Base-by-base conservation (phyloP, 805 yeast genomes). In the Spathaspora passalidarum region DNA sequence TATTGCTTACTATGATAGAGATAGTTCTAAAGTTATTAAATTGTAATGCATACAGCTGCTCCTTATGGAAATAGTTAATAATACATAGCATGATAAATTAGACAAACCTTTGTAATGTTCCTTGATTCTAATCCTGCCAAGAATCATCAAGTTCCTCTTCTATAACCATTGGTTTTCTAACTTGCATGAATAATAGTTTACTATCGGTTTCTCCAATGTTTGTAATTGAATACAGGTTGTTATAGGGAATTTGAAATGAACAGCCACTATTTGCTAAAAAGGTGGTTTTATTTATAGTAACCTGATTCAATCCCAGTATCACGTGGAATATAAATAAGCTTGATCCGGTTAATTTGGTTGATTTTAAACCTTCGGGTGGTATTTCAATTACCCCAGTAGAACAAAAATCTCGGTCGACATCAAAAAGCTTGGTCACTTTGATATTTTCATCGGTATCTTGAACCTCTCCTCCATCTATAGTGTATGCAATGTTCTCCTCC, bases 161-260 rank as follows among this genome's bases (percentile, higher is more conserved):
- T 14, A 23, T 32, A 3, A 14, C 10, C 21, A 20, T 37, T 18
- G 53, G 48, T 20, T 42, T 44, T 39, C 55, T 48, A 19, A 50
- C 51, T 59, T 89, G 96, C 1, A 86, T 90, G 57, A 88, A 89
- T 61, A 86, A 88, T 57, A 90, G 55, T 45, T 78, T 75, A 0
- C 85, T 89, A 26, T 73, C 73, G 14, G 66, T 69, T 25, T 72
- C 66, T 0, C 90, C 86, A 35, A 72, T 73, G 57, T 88, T 88
- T 40, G 73, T 75, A 51, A 90, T 75, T 14, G 85, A 79, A 62
- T 88, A 89, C 37, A 76, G 73, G 58, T 86, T 87, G 4, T 84
- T 85, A 67, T 85, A 78, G 1, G 97, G 97, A 5, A 91, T 75
- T 56, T 86, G 87, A 56, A 90, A 84, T 4, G 92, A 79, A 44